Percentiles rank a stretch among this genome's conserved stretches.
Conservation (phyloP, 108 stramenopile genomes). For the Nitzschia sp. region DNA sequence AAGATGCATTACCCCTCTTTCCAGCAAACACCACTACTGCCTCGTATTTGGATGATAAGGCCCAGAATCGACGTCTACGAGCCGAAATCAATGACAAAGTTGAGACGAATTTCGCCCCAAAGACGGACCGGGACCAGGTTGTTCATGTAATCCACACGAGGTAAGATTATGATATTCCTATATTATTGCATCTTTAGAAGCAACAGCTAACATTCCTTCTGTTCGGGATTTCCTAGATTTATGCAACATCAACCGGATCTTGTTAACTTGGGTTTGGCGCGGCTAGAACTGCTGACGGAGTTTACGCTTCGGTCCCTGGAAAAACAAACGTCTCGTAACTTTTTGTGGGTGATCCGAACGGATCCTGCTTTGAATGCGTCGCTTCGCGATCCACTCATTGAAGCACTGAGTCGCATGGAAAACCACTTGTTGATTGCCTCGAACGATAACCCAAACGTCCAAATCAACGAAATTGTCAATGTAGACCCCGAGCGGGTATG, state of each 20-base stretch:
- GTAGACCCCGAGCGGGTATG: background rate
- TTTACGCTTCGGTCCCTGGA: conserved; percentile 49
- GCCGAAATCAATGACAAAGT: background rate
- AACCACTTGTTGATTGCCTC: conserved; percentile 42
- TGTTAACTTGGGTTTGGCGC: conserved; percentile 44
- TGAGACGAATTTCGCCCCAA: background rate
- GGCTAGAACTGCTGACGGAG: conserved; percentile 44
- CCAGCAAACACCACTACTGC: background rate
- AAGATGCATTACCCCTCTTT: background rate
- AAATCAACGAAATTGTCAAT: conserved; percentile 1
- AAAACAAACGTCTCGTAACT: conserved; percentile 47
- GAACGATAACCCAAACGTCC: conserved; percentile 45
- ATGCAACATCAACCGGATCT: conserved; percentile 60
- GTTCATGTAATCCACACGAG: conserved; percentile 5
- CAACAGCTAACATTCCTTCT: background rate
- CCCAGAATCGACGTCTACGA: background rate
- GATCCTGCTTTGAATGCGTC: conserved; percentile 43
- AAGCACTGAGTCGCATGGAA: conserved; percentile 29
- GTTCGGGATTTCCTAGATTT: conserved; percentile 20
- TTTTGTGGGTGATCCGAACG: conserved; percentile 54
- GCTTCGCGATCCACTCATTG: conserved; percentile 27
- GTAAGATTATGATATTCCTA: background rate
- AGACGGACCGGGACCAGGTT: no score
- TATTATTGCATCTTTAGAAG: background rate
- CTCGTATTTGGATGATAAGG: background rate